phyloP scores from a whole-genome alignment of 306 rosid species.

The Castanea mollissima region DNA sequence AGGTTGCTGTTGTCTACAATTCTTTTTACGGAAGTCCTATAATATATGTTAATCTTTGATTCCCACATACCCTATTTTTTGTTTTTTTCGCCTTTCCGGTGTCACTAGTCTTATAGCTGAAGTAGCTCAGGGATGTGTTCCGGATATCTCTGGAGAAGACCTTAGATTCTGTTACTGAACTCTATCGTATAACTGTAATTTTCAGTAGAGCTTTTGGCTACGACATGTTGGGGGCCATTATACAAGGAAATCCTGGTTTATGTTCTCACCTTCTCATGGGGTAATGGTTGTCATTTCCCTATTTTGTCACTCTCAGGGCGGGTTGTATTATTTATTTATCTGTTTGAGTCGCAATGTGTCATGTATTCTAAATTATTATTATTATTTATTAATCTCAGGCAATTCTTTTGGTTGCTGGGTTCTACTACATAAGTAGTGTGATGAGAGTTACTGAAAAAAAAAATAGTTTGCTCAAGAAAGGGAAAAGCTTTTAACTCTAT shows the following conservation, averaged over 20 bases:
- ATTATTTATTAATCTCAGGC: constrained; percentile 29
- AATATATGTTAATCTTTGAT: constrained; percentile 26
- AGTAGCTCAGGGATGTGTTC: constrained; percentile 22
- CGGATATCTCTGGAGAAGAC: constrained; percentile 29
- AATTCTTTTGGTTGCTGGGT: neutral
- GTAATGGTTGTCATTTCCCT: constrained; percentile 22
- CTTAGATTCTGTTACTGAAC: constrained; percentile 18
- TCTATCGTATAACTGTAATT: constrained; percentile 27
- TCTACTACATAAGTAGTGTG: neutral
- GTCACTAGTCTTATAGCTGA: constrained; percentile 31
- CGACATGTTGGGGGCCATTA: constrained; percentile 35
- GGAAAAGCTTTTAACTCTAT: no score
- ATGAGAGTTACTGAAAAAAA: neutral
- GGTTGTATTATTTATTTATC: constrained; percentile 30
- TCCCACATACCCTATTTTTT: constrained; percentile 34
- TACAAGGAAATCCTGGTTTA: constrained; percentile 20
- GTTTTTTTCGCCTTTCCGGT: constrained; percentile 12
- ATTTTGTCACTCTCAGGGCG: constrained; percentile 26
- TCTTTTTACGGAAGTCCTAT: constrained; percentile 23
- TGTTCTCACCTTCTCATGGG: constrained; percentile 20
- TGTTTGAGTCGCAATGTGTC: constrained; percentile 25
- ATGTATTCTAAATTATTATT: constrained; percentile 25
- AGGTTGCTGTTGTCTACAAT: constrained; percentile 30
- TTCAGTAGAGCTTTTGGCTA: constrained; percentile 27
- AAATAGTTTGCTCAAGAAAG: neutral